Base-by-base conservation (phyloP, 2,329 filamentous ascomycete species). In the Cladophialophora psammophila region DNA sequence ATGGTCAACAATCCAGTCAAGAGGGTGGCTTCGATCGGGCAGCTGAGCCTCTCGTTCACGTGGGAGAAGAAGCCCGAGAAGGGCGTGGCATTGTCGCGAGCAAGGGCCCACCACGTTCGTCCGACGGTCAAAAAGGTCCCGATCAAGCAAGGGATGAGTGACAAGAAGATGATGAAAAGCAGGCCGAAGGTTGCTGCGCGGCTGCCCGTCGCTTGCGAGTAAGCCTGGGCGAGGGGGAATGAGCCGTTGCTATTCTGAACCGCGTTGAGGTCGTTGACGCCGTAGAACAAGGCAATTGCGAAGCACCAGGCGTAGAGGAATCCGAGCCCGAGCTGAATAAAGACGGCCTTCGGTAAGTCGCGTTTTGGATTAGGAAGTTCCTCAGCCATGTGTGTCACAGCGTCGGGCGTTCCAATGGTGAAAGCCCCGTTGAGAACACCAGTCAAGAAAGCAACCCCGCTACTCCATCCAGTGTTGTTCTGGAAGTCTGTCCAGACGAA, bases 371-470 rank as follows among this genome's bases (percentile, higher is more conserved):
- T 89, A 0, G 88, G 86, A 1, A 87, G 86, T 10, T 89, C 90
- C 20, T 91, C 86, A 52, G 86, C 86, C 74, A 87, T 91, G 59
- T 72, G 87, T 40, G 86, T 86, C 1, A 87, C 85, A 56, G 86
- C 86, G 73, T 91, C 90, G 0, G 88, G 86, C 1, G 87, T 86
- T 7, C 89, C 90, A 15, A 91, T 86, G 55, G 86, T 85, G 74
- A 87, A 92, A 2, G 89, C 89, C 13, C 88, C 89, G 72, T 92
- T 91, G 31, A 91, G 80, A 74, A 90, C 88, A n/a, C 88, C 88
- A 0, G 85, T 79, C 36, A 89, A 78, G 70, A 90, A 90, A 2
- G 87, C 87, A 13, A 90, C 85, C 12, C 87, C 87, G 54, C 86
- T 80, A 2, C 72, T 68, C 18, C 58, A 61, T 13, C 80, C 71